These are phyloP conservation scores for Phytophthora sp. DNA, from an alignment of 352 stramenopile genomes.

Conservation along the genomic window DNA sequence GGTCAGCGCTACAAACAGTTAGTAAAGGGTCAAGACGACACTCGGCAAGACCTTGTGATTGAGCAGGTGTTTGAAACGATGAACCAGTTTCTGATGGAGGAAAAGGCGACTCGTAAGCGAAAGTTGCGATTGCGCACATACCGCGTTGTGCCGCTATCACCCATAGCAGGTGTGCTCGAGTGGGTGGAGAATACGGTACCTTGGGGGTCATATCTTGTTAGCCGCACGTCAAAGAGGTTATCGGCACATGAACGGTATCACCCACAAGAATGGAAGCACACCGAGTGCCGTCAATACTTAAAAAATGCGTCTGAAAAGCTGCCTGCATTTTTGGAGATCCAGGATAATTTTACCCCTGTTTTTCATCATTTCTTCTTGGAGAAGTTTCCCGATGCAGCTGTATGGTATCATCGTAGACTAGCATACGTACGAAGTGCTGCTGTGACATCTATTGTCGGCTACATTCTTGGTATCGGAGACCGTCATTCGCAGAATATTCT, in stretches of 20 bases:
- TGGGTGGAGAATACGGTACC: conserved; percentile 98
- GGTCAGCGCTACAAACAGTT: conserved; percentile 94
- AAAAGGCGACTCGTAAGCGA: conserved; percentile 62
- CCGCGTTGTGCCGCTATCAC: conserved; percentile 92
- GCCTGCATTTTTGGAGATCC: conserved; percentile 90
- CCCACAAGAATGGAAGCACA: conserved; percentile 93
- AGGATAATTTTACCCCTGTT: conserved; percentile 95
- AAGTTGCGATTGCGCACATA: conserved; percentile 96
- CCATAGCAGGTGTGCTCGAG: conserved; percentile 96
- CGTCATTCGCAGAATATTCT: conserved; percentile 99
- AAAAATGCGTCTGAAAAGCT: conserved; percentile 84
- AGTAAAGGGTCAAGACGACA: conserved; percentile 95
- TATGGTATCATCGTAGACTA: conserved; percentile 94
- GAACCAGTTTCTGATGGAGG: conserved; percentile 87
- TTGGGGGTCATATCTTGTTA: conserved; percentile 93
- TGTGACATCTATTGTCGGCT: conserved; percentile 97
- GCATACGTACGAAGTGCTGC: conserved; percentile 96
- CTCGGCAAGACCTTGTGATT: conserved; percentile 89
- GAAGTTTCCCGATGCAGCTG: conserved; percentile 93
- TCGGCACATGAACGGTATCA: conserved; percentile 96
- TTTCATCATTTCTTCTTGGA: conserved; percentile 99
- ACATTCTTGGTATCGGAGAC: conserved; percentile 98
- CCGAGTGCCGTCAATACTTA: conserved; percentile 77
- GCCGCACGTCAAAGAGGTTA: conserved; percentile 44
- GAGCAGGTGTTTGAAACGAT: conserved; percentile 91